Percentiles rank a stretch among this genome's conserved stretches.
These are phyloP conservation scores for Trichoderma koningii DNA, from an alignment of 2,329 filamentous ascomycete genomes.

Conservation along the genomic window DNA sequence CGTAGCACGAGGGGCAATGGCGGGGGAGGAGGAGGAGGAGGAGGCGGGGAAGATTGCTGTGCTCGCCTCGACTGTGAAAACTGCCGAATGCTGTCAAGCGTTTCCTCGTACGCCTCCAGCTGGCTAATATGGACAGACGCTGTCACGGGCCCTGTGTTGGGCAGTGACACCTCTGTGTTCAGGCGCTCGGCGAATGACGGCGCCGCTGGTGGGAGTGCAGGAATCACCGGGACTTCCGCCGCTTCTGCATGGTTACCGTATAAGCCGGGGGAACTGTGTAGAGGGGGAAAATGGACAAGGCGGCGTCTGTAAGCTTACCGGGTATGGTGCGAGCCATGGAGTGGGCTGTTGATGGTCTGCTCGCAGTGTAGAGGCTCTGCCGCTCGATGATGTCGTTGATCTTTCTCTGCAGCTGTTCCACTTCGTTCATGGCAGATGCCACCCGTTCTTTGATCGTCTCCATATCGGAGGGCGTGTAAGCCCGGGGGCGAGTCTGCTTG, in stretches of 20 bases:
- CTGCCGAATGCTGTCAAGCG: slow-evolving; percentile 30
- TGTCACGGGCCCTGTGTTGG: slow-evolving; percentile 41
- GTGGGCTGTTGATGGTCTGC: slow-evolving; percentile 55
- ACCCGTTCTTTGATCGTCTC: slow-evolving; percentile 58
- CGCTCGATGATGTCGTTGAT: slow-evolving; percentile 63
- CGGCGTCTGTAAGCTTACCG: slow-evolving; percentile 34
- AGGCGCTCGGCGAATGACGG: slow-evolving; percentile 61
- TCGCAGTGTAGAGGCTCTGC: slow-evolving; percentile 58
- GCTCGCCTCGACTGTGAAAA: slow-evolving; percentile 31
- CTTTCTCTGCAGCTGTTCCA: slow-evolving; percentile 59
- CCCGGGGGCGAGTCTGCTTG: slow-evolving; percentile 44
- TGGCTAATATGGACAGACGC: slow-evolving; percentile 39
- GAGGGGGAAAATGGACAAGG: background rate
- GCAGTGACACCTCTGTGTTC: slow-evolving; percentile 48
- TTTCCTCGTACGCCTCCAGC: slow-evolving; percentile 36
- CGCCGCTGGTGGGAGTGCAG: slow-evolving; percentile 57
- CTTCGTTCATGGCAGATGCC: slow-evolving; percentile 59
- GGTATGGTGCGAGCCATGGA: slow-evolving; percentile 41
- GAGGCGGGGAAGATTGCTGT: slow-evolving; percentile 40
- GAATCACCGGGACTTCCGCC: slow-evolving; percentile 58
- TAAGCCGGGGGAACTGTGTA: slow-evolving; percentile 24
- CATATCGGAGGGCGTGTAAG: slow-evolving; percentile 50
- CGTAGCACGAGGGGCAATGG: slow-evolving; percentile 60
- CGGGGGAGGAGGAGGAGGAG: slow-evolving; percentile 44
- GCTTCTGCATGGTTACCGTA: slow-evolving; percentile 40